Base-by-base conservation (phyloP, 768 basidiomycete genomes). In the Lentinula raphanica region DNA sequence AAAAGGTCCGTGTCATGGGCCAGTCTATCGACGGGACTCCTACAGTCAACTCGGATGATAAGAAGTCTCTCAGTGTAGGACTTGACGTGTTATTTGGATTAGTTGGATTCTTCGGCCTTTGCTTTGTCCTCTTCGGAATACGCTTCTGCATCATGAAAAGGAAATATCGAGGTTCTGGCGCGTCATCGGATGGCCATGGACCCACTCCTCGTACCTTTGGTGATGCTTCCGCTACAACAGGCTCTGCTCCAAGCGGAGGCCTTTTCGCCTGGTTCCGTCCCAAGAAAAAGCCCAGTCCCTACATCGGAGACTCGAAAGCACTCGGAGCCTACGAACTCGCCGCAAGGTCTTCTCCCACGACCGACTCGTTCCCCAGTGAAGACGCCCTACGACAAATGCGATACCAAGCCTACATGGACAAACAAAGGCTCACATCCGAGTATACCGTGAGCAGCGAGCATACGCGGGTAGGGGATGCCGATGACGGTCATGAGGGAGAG, bases 1-100 rank as follows among this genome's bases (percentile, higher is more conserved):
- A 83, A 45, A 79, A 75, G 3, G 87, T 90, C 4, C 83, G 91
- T 3, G 81, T 92, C 13, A 71, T 86, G 31, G 79, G 85, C 49
- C 76, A 83, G 58, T 83, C 88, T 0, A 70, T 90, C n/a, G 29
- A 57, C 48, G 48, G 58, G 48, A 55, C 62, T 54, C 55, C 49
- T 21, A 23, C 57, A 2, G 17, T 46, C 31, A 23, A 64, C 3
- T 56, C 60, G n/a, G 61, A 58, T 3, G 66, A 60, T 3, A 72
- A 72, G 21, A 71, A 75, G 54, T 76, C 75, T 59, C 63, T 85
- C 4, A 80, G 77, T 1, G 75, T 88, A 4, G 90, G 87, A 4
- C 68, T 90, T 54, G 78, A 83, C 51, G 80, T 88, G 4, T 74
- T 90, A 23, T 72, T 90, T 32, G 81, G 78, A 2, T 72, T 91